phyloP scores from a whole-genome alignment of 2,329 filamentous ascomycete genomes.

The Rhexocercosporidium sp. region DNA sequence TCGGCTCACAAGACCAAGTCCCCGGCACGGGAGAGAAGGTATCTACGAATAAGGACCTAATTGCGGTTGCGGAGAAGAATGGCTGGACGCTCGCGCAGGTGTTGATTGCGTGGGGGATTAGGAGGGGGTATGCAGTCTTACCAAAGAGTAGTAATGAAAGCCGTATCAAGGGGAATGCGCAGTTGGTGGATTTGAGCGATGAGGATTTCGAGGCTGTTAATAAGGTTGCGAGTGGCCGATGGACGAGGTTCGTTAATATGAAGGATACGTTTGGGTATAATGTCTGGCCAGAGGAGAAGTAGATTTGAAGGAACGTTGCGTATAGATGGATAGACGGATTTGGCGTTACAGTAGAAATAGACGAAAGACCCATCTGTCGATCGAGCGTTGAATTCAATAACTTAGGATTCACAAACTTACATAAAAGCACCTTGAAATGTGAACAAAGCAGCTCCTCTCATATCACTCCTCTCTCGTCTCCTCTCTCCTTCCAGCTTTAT shows the following conservation, averaged over 20 bases:
- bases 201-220: slow-evolving; percentile 64
- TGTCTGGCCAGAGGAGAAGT: slow-evolving; percentile 65
- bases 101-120: slow-evolving; percentile 74
- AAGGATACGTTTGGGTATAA: slow-evolving; percentile 80
- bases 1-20: slow-evolving; percentile 67
- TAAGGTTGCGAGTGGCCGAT: slow-evolving; percentile 66
- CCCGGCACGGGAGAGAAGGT: slow-evolving; percentile 72
- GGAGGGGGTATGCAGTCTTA: slow-evolving; percentile 71
- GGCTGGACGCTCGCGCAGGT: slow-evolving; percentile 65
- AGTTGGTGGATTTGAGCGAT: slow-evolving; percentile 66
- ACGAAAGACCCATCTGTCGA: no score
- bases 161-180: slow-evolving; percentile 72
- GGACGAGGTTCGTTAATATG: slow-evolving; percentile 80
- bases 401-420: no score
- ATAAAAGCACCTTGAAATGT: no score
- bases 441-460: no score
- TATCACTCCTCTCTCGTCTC: no score
- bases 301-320: background rate
- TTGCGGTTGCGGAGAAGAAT: slow-evolving; percentile 68
- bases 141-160: slow-evolving; percentile 73
- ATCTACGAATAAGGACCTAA: slow-evolving; percentile 63
- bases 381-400: no score
- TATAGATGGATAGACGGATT: background rate
- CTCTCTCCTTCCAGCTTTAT: no score
- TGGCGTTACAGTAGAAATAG: background rate